phyloP scores from a whole-genome alignment of 805 yeast species.

The Teunomyces aglyptinius region DNA sequence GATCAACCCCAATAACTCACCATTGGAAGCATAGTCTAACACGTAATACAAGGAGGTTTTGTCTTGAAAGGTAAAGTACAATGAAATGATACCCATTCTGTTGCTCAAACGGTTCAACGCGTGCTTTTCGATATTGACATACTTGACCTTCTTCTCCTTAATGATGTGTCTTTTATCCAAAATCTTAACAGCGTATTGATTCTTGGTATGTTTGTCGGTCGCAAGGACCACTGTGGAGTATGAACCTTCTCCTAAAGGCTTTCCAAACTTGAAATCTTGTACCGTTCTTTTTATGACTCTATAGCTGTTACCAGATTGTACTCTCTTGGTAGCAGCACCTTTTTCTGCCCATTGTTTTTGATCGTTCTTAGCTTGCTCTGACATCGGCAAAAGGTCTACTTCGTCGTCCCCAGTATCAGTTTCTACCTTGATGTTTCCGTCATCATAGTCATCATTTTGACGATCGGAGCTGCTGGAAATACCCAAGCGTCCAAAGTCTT shows the following conservation, averaged over 20 bases:
- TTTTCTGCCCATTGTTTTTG: constrained; percentile 31
- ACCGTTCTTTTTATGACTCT: constrained; percentile 36
- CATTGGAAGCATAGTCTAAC: constrained; percentile 75
- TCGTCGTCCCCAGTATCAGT: constrained; percentile 6
- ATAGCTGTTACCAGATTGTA: constrained; percentile 13
- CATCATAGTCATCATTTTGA: neutral
- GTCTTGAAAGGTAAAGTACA: constrained; percentile 80
- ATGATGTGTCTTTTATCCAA: constrained; percentile 76
- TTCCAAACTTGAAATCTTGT: constrained; percentile 41
- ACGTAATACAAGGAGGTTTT: constrained; percentile 70
- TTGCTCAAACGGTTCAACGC: constrained; percentile 68
- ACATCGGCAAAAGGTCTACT: constrained; percentile 1
- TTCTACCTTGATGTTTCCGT: neutral
- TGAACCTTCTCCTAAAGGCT: constrained; percentile 44
- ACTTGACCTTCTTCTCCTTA: constrained; percentile 78
- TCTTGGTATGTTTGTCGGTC: constrained; percentile 50
- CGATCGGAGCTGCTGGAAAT: constrained; percentile 3
- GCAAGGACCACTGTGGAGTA: constrained; percentile 46
- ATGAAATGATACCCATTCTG: constrained; percentile 61
- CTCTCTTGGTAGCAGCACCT: constrained; percentile 33
- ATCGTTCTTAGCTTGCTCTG: constrained; percentile 9
- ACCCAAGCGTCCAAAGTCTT: constrained; percentile 3
- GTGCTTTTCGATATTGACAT: constrained; percentile 79
- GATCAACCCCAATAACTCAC: constrained; percentile 67
- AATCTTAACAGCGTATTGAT: constrained; percentile 72